A percentile compares a stretch with the other conserved stretches of the same genome.
phyloP scores from a whole-genome alignment of 164 flowering plant genomes.

The Protea cynaroides region DNA sequence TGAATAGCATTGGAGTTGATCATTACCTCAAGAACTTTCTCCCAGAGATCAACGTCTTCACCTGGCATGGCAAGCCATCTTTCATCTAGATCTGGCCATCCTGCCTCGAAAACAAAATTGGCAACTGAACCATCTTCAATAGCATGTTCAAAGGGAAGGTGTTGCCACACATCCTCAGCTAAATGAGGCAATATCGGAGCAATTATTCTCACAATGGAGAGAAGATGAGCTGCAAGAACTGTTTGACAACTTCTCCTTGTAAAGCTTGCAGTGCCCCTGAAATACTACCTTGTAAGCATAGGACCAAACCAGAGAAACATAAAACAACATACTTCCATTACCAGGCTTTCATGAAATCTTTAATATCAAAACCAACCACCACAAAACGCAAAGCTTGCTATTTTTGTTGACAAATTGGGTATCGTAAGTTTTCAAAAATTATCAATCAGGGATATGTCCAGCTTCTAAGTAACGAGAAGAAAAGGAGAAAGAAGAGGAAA shows the following conservation, averaged over 20 bases:
- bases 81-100: constrained; percentile 72
- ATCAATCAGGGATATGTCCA: no score
- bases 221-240: constrained; percentile 84
- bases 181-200: constrained; percentile 95
- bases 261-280: constrained; percentile 72
- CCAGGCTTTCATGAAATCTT: no score
- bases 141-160: constrained; percentile 70
- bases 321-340: not conserved
- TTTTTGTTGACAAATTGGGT: no score
- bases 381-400: no score
- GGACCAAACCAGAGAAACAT: not conserved
- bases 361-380: no score
- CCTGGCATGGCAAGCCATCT: constrained; percentile 55
- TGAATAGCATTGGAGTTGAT: not conserved
- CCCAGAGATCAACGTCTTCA: constrained; percentile 72
- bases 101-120: constrained; percentile 73
- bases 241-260: constrained; percentile 95
- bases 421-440: no score
- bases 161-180: constrained; percentile 95
- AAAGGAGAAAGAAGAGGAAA: no score
- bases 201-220: constrained; percentile 63
- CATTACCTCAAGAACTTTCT: constrained; percentile 77
- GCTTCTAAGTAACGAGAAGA: no score
- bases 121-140: constrained; percentile 57
- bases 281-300: constrained; percentile 5